Base-by-base conservation (phyloP, 179 eudicot species). In the Beta corolliflora region DNA sequence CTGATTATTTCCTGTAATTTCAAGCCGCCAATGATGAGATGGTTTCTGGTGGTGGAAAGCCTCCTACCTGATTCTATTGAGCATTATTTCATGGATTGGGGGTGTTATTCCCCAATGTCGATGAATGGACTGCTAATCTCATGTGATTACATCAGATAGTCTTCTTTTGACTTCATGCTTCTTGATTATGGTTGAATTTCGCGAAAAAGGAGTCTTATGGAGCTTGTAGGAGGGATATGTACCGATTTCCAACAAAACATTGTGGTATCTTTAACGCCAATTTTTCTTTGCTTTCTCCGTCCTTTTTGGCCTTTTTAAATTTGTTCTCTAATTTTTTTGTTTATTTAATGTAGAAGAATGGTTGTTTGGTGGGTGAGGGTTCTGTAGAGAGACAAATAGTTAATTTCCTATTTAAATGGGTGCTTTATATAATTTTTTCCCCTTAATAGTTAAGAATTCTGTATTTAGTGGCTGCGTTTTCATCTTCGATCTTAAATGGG, bases 1-100 rank as follows among this genome's bases (percentile, higher is more conserved):
- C 98, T 31, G 97, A 94, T 85, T 94, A 94, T 84, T 94, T 94
- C 89, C 89, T 94, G 61, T 94, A 85, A 93, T 31, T 74, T 82
- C 52, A 73, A 82, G 80, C 76, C 63, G 76, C 68, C 65, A 50
- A 78, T 55, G 63, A 55, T 77, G 80, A 80, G 77, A 82, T 82
- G 87, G 86, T 80, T 75, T 81, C 65, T 68, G 77, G 81, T 61
- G 77, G 85, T 68, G 76, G 63, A 78, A 77, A 77, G 71, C 84
- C 80, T 68, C 77, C 78, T 72, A 56, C 79, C 81, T 79, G 76
- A 52, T 76, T 77, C 79, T 31, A 79, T 71, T 59, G 48, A 82
- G 79, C 78, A 61, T 25, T 74, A 16, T 77, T 75, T 18, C 63
- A 67, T 63, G 83, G n/a, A n/a, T n/a, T n/a, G n/a, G n/a, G n/a